These are phyloP conservation scores for Schwanniomyces etchellsii DNA, from an alignment of 1,139 yeast species.

Conservation along the genomic window DNA sequence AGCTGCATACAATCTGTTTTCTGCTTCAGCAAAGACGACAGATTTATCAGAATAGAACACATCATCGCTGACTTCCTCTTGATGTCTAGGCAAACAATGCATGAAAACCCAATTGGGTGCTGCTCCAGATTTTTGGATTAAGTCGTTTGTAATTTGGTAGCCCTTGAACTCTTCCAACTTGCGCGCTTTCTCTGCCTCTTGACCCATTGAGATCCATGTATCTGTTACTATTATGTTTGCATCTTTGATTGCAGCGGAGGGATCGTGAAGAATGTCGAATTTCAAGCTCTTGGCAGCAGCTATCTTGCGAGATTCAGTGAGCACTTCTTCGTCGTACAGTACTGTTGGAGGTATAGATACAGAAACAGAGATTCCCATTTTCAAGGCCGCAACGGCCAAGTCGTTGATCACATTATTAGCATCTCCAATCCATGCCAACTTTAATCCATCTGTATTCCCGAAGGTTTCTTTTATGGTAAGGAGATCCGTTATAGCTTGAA, in stretches of 20 bases:
- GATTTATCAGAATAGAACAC: slow-evolving; percentile 83
- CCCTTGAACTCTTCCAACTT: slow-evolving; percentile 80
- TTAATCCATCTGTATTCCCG: slow-evolving; percentile 54
- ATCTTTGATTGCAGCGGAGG: slow-evolving; percentile 59
- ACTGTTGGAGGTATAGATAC: slow-evolving; percentile 79
- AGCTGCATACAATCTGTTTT: slow-evolving; percentile 92
- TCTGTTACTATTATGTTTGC: slow-evolving; percentile 93
- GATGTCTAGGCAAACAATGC: slow-evolving; percentile 96
- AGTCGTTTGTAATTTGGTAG: slow-evolving; percentile 70
- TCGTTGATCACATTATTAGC: slow-evolving; percentile 94
- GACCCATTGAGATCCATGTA: slow-evolving; percentile 98
- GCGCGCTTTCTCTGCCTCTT: slow-evolving; percentile 68
- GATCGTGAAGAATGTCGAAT: slow-evolving; percentile 66
- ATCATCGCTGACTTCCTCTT: slow-evolving; percentile 89
- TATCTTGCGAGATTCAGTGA: slow-evolving; percentile 47
- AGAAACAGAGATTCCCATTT: slow-evolving; percentile 76
- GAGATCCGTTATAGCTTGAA: slow-evolving; percentile 91
- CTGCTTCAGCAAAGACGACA: slow-evolving; percentile 91
- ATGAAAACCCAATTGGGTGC: slow-evolving; percentile 76
- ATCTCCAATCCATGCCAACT: slow-evolving; percentile 94
- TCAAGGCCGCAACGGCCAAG: slow-evolving; percentile 83
- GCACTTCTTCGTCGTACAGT: slow-evolving; percentile 55
- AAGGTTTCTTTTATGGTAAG: slow-evolving; percentile 80
- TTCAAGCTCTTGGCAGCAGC: slow-evolving; percentile 48
- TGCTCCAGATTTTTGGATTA: slow-evolving; percentile 55